phyloP scores from a whole-genome alignment of 2,329 filamentous ascomycete species.

The Pestalotiopsis sp. region DNA sequence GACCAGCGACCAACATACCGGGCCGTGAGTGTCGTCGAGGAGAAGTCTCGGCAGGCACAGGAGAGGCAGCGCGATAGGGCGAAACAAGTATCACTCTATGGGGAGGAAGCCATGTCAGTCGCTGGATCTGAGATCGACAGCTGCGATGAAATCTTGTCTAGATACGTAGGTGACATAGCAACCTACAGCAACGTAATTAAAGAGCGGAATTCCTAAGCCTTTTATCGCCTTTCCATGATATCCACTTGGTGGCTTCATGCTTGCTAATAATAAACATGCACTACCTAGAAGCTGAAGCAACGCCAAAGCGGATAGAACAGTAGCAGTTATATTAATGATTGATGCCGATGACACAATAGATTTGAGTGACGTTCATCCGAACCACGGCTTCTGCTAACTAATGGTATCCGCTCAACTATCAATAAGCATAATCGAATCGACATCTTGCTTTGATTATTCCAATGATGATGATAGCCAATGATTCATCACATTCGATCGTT shows the following conservation, averaged over 20 bases:
- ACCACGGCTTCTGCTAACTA: no score
- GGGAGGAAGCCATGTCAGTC: not conserved
- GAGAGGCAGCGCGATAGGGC: not conserved
- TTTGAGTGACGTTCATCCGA: no score
- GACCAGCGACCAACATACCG: not conserved
- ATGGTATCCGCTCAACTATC: no score
- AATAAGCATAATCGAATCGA: no score
- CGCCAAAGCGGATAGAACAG: not conserved
- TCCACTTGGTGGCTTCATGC: not conserved
- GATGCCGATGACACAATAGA: not conserved
- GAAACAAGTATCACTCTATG: not conserved
- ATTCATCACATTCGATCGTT: no score
- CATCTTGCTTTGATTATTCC: no score
- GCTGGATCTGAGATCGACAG: not conserved
- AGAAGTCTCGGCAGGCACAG: not conserved
- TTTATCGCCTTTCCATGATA: not conserved
- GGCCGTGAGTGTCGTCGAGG: not conserved
- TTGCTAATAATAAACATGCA: not conserved
- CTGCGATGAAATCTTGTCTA: constrained; percentile 2
- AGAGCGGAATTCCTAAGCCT: not conserved
- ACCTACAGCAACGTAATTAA: constrained; percentile 1
- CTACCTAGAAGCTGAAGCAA: not conserved
- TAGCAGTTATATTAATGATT: not conserved
- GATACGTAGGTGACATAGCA: not conserved
- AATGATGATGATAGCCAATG: no score